Percentiles rank a stretch among this genome's conserved stretches.
Conservation (phyloP, 352 stramenopile species). For the Phytophthora rubi region DNA sequence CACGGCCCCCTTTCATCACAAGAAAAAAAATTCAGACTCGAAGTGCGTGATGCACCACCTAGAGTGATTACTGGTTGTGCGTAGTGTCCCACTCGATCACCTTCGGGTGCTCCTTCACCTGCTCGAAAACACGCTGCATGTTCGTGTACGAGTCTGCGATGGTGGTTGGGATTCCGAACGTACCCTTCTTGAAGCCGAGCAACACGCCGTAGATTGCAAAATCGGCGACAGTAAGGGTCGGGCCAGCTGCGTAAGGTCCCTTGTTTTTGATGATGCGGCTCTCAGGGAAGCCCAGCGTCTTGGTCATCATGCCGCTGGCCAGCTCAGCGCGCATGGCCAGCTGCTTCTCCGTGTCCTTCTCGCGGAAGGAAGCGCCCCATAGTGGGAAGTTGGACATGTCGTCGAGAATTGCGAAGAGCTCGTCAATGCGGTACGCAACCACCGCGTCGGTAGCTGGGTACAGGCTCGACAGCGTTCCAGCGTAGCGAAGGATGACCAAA, state of each 20-base stretch:
- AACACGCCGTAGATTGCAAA: slow-evolving; percentile 54
- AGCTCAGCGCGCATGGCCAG: slow-evolving; percentile 49
- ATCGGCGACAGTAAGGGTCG: slow-evolving; percentile 56
- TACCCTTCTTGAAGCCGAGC: slow-evolving; percentile 42
- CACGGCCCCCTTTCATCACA: slow-evolving; percentile 3
- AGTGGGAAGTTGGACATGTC: slow-evolving; percentile 48
- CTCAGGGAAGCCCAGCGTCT: slow-evolving; percentile 52
- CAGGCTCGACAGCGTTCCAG: slow-evolving; percentile 56
- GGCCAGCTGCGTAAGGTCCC: slow-evolving; percentile 40
- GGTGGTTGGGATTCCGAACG: slow-evolving; percentile 33
- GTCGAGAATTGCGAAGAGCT: slow-evolving; percentile 46
- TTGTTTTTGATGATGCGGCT: slow-evolving; percentile 52
- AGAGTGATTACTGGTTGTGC: slow-evolving; percentile 28
- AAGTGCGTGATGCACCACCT: not conserved
- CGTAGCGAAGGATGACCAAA: slow-evolving; percentile 68
- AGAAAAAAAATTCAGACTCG: not conserved
- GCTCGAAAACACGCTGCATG: slow-evolving; percentile 47
- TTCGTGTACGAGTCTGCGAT: slow-evolving; percentile 45
- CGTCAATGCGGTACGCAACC: slow-evolving; percentile 50
- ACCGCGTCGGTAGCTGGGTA: slow-evolving; percentile 50
- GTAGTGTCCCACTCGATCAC: slow-evolving; percentile 63
- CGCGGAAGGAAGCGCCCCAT: slow-evolving; percentile 30
- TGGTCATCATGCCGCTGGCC: slow-evolving; percentile 38
- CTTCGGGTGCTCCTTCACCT: slow-evolving; percentile 52
- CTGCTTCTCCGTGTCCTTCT: slow-evolving; percentile 45